Evolutionary conservation across 2,329 filamentous ascomycete genomes (phyloP), one percentile per base, ranked within the genome.

Genomic region (Aspergillus spinulosporus): DNA sequence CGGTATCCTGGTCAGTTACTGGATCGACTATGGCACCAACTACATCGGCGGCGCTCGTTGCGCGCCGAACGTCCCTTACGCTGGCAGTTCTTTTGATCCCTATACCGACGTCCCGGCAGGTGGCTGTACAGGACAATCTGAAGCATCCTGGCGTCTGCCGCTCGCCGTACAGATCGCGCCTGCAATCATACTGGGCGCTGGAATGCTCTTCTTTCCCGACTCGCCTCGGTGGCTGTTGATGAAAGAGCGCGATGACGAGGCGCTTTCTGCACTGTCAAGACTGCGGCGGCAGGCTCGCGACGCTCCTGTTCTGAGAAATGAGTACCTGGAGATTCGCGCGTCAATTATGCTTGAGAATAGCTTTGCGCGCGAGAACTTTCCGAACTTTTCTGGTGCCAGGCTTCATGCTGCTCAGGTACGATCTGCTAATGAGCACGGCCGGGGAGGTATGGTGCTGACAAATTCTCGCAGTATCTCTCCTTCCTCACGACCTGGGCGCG

Each of bases 181-280:
- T 0, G 74, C 75, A 1, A 46, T 76, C 0, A 62, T 71, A 12
- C 62, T 78, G 1, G 71, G 74, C 2, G 56, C 72, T 2, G 74
- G 74, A 6, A 76, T 77, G 62, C 31, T 73, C 4, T 81, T 82
- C 66, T 76, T 84, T 58, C 83, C 83, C 0, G 83, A 80, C 54
- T 83, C 82, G 0, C 83, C 83, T 0, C 75, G 83, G 26, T 85
- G 82, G 48, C 48, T 49, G 6, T 6, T 49, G 34, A 77, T 76
- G 61, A 74, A 76, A 49, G 77, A 76, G 36, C 75, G 77, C 4
- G 74, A 83, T 49, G 72, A 79, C 2, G 81, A 84, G 12, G 76
- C 78, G 0, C 68, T 83, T 6, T 57, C 66, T 8, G 75, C 74
- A 0, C 70, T 85, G 2, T 74, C 73, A 2, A 78, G 74, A 56